Evolutionary conservation across 306 rosid genomes (phyloP).

Genomic region (Cicer yamashitae): DNA sequence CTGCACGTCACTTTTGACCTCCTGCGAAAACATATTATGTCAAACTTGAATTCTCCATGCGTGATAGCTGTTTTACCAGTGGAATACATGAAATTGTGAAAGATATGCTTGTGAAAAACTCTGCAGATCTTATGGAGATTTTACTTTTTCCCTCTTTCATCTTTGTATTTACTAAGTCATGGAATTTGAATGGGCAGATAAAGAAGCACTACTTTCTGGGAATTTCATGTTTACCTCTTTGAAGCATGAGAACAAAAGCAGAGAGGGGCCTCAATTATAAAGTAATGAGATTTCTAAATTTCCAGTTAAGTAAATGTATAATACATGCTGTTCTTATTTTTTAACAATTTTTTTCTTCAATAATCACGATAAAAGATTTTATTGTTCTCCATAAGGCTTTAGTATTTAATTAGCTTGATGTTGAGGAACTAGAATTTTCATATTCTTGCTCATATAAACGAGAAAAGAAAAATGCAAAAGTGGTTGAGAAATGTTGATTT

Average conservation of each 20-base stretch:
- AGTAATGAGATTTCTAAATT: constrained; percentile 18
- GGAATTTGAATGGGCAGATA: constrained; percentile 69
- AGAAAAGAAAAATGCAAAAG: constrained; percentile 13
- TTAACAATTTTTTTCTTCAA: constrained; percentile 7
- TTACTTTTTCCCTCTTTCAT: background rate
- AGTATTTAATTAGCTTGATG: constrained; percentile 34
- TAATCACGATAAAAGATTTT: constrained; percentile 30
- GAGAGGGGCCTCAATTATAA: constrained; percentile 43
- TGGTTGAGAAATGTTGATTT: constrained; percentile 9
- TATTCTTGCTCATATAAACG: constrained; percentile 27
- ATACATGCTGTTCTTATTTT: constrained; percentile 5
- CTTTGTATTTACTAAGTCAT: constrained; percentile 43
- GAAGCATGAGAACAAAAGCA: constrained; percentile 52
- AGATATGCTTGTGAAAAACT: constrained; percentile 14
- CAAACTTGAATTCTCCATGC: constrained; percentile 15
- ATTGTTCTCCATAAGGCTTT: constrained; percentile 28
- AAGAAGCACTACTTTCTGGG: constrained; percentile 77
- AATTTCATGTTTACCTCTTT: constrained; percentile 79
- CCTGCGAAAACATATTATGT: constrained; percentile 14
- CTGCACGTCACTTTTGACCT: constrained; percentile 30
- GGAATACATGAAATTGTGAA: constrained; percentile 30
- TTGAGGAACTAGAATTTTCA: constrained; percentile 7
- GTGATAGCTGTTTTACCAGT: constrained; percentile 12
- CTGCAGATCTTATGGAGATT: constrained; percentile 31
- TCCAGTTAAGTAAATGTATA: background rate